phyloP scores from a whole-genome alignment of 148 eudicot species.

The Camellia sinensis region DNA sequence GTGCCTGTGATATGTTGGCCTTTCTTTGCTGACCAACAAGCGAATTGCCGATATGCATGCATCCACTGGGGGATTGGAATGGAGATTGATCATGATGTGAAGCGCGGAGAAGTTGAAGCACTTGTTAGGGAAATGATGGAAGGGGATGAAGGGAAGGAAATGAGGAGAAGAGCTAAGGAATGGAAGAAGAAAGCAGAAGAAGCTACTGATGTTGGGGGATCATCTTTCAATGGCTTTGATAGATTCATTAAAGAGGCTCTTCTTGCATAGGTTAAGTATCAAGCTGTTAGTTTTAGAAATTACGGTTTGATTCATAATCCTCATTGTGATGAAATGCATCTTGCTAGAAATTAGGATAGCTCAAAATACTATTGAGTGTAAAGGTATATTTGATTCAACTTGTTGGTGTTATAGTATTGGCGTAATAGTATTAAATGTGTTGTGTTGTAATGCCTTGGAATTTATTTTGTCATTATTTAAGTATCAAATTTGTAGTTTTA shows the following conservation, averaged over 20 bases:
- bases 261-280: not conserved
- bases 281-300: too few species aligned
- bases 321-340: not conserved
- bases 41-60: slow-evolving; percentile 27
- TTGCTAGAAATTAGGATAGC: not conserved
- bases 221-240: slow-evolving; percentile 2
- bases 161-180: slow-evolving; percentile 18
- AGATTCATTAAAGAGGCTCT: slow-evolving; percentile 8
- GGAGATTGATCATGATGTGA: slow-evolving; percentile 24
- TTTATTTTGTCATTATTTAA: too few species aligned
- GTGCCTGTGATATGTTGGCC: slow-evolving; percentile 38
- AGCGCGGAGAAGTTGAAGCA: slow-evolving; percentile 20
- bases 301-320: too few species aligned
- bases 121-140: slow-evolving; percentile 15
- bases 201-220: slow-evolving; percentile 8
- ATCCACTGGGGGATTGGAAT: slow-evolving; percentile 30
- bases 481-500: too few species aligned
- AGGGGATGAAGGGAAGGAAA: slow-evolving; percentile 21
- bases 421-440: too few species aligned
- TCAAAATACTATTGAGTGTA: too few species aligned
- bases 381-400: too few species aligned
- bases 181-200: slow-evolving; percentile 20
- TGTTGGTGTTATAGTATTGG: too few species aligned
- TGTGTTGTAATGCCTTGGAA: too few species aligned
- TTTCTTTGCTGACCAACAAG: slow-evolving; percentile 29